Conservation (phyloP, 306 rosid genomes). For the Prunus padus region DNA sequence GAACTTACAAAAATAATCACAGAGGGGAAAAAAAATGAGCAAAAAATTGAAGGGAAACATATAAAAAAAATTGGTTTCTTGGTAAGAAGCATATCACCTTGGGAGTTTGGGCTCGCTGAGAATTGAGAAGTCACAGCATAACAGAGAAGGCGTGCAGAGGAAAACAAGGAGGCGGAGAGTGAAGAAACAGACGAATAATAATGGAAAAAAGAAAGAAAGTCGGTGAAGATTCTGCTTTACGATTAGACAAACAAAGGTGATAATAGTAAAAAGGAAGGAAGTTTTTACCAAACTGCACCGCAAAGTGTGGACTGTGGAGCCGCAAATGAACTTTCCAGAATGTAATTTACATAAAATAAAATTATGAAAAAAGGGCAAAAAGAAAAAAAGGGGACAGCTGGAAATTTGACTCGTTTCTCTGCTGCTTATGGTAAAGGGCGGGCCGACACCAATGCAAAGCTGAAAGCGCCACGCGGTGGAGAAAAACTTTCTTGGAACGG, state of each 20-base stretch:
- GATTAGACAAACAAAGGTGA: background rate
- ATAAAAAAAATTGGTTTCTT: background rate
- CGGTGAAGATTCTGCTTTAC: conserved; percentile 15
- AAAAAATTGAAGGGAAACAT: background rate
- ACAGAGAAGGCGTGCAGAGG: conserved; percentile 7
- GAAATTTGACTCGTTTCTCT: background rate
- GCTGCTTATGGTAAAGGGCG: background rate
- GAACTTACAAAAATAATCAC: background rate
- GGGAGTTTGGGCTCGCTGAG: background rate
- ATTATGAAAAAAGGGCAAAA: background rate
- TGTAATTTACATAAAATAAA: background rate
- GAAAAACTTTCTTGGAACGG: too few relatives aligned
- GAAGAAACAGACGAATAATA: background rate
- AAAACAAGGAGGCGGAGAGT: background rate
- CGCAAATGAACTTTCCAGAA: conserved; percentile 19
- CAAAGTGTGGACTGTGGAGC: conserved; percentile 1
- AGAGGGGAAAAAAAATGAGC: background rate
- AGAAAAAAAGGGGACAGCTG: background rate
- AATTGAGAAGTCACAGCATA: background rate
- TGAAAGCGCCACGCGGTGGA: too few relatives aligned
- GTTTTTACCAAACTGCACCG: background rate
- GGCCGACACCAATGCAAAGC: background rate
- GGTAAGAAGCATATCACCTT: conserved; percentile 9
- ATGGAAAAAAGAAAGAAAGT: background rate
- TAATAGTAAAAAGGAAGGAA: background rate